Base-by-base conservation (phyloP, 116 monocot genomes). In the Posidonia oceanica region DNA sequence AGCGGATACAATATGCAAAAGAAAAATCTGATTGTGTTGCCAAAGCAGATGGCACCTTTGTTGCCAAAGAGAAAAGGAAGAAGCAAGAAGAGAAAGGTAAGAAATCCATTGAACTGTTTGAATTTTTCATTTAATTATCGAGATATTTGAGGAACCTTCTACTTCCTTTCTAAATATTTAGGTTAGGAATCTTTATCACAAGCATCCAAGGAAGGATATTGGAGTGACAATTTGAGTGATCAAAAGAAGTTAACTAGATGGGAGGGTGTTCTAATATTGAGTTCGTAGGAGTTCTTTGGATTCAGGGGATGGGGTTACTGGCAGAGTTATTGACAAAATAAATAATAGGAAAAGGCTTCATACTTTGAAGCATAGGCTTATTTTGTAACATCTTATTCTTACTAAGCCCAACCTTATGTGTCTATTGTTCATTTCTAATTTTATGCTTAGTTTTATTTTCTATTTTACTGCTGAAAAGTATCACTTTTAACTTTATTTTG, bases 1-100 rank as follows among this genome's bases (percentile, higher is more conserved):
- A 91, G 96, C 75, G 86, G 44, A 85, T 96, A 71, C 96, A 96
- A 82, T 96, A 87, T 77, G 96, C 91, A 17, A 96, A 91, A 78
- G 83, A 83, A 56, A 96, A 91, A 72, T 96, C 96, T 48, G 96
- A 96, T 77, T 96, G 91, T 81, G 68, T 96, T 76, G 88, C 91
- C 59, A 91, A 87, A 70, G 91, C 75, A 17, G 96, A 96, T 75
- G 96, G 96, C n/a, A 81, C 87, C 7, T 87, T 71, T 78, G 85
- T 75, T 72, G 83, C 86, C 21, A 88, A 77, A 75, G 96, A 91
- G 57, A 96, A 96, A 82, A 91, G 84, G 80, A 96, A 91, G 81
- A 88, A 75, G 54, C 86, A 91, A 83, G 88, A 95, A 78, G 96
- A 96, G 59, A 96, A 91, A 87, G 91, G 96, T 88, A 21, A 68